phyloP scores from a whole-genome alignment of 2,329 filamentous ascomycete species.

The Camillea tinctor region DNA sequence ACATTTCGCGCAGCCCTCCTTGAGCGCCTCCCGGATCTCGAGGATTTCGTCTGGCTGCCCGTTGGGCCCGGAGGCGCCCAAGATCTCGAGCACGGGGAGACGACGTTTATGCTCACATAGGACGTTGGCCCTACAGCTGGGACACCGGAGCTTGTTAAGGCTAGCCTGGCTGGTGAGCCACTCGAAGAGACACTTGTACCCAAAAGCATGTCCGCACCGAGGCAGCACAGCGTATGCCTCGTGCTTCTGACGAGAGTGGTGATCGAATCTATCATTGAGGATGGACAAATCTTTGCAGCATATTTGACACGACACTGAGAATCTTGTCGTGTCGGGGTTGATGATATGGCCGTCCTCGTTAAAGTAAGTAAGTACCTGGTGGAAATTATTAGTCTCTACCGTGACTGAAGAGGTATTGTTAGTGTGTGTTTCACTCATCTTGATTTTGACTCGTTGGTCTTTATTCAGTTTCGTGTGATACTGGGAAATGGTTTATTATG shows the following conservation, averaged over 20 bases:
- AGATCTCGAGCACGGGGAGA: background rate
- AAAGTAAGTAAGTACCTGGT: background rate
- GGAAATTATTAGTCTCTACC: constrained; percentile 1
- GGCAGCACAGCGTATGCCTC: background rate
- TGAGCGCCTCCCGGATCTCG: background rate
- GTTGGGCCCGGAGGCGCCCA: background rate
- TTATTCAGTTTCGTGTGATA: too few species aligned
- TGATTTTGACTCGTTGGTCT: background rate
- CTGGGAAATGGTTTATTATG: too few species aligned
- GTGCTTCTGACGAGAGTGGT: background rate
- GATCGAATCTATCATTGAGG: background rate
- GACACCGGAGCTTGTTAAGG: background rate
- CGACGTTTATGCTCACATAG: background rate
- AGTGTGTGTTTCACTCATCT: background rate
- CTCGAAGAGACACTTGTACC: background rate
- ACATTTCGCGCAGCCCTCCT: background rate
- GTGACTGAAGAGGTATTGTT: background rate
- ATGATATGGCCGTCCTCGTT: background rate
- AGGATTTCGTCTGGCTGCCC: background rate
- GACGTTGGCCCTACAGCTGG: background rate
- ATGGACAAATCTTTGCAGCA: background rate
- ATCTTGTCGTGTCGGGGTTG: background rate
- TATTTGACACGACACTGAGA: background rate
- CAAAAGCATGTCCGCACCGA: constrained; percentile 1
- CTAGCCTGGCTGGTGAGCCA: background rate